phyloP scores from a whole-genome alignment of 176 grass and related monocot genomes.

The Guadua angustifolia region DNA sequence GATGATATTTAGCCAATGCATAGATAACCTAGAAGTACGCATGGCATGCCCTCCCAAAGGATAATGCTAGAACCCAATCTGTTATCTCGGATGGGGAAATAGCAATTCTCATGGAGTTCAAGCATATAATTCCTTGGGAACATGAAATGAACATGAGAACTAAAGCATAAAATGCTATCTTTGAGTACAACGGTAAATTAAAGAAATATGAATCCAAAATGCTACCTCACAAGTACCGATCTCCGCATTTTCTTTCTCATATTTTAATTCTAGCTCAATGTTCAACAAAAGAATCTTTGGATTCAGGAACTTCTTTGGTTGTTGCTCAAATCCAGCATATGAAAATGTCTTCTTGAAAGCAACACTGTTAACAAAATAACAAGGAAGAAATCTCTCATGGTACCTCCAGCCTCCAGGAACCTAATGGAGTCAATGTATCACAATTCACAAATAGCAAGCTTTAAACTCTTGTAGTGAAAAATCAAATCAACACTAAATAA shows the following conservation, averaged over 20 bases:
- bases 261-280: conserved; percentile 94
- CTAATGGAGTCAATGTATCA: conserved; percentile 49
- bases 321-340: conserved; percentile 95
- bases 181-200: too few species aligned
- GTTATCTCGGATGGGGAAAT: neutral
- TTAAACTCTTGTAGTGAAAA: too few species aligned
- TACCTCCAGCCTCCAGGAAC: conserved; percentile 95
- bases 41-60: neutral
- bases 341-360: conserved; percentile 98
- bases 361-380: conserved; percentile 94
- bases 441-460: neutral
- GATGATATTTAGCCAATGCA: neutral
- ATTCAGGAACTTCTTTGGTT: conserved; percentile 90
- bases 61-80: conserved; percentile 3
- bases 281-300: conserved; percentile 92
- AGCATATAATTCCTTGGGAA: neutral
- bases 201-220: too few species aligned
- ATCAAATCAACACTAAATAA: too few species aligned
- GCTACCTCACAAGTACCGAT: conserved; percentile 63
- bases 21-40: neutral
- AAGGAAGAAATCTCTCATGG: conserved; percentile 93
- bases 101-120: too few species aligned
- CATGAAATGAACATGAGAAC: too few species aligned
- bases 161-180: too few species aligned
- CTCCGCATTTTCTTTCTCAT: conserved; percentile 98